Base-by-base conservation (phyloP, 2,329 filamentous ascomycete species). In the Verticillium nonalfalfae region DNA sequence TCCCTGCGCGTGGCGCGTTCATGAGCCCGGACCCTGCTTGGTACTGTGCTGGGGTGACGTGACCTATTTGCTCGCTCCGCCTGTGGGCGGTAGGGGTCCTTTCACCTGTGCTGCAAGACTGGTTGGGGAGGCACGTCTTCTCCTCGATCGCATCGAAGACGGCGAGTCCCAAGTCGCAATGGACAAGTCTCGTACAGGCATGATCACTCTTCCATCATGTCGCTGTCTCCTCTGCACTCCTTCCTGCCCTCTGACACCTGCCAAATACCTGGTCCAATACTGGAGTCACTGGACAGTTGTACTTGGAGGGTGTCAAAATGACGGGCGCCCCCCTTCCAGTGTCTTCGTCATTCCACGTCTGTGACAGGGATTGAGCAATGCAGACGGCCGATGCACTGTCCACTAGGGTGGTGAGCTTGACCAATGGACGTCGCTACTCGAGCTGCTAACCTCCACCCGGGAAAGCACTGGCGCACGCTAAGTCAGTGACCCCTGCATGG, bases 401-500 rank as follows among this genome's bases (percentile, higher is more conserved):
- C 55, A 35, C 31, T 34, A 50, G 55, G 34, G 55, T 26, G 33
- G 15, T 31, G 21, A 4, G 3, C 57, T n/a, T 18, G n/a, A 15
- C 57, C 57, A 58, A 39, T 58, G 26, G 21, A 10, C 11, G 2
- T 5, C 5, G 18, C 21, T 36, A 13, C 34, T 50, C 2, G 21
- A 4, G 38, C 38, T 21, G 1, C n/a, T 21, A 26, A n/a, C 21
- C 38, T 11, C 57, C 57, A 50, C 57, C 9, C 14, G 21, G 15
- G 7, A 34, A 35, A 50, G 15, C 57, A 52, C 39, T 33, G 26
- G 15, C 18, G 2, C 57, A 45, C 39, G 38, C 40, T 40, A 58
- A 18, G 7, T 3, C n/a, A 10, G 4, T 7, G 36, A 62, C 64
- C 64, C 64, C 64, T 65, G 64, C 59, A 64, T 64, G 40, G 57